Conservation (phyloP, 2,329 filamentous ascomycete species). For the Zasmidium citrigriseum region DNA sequence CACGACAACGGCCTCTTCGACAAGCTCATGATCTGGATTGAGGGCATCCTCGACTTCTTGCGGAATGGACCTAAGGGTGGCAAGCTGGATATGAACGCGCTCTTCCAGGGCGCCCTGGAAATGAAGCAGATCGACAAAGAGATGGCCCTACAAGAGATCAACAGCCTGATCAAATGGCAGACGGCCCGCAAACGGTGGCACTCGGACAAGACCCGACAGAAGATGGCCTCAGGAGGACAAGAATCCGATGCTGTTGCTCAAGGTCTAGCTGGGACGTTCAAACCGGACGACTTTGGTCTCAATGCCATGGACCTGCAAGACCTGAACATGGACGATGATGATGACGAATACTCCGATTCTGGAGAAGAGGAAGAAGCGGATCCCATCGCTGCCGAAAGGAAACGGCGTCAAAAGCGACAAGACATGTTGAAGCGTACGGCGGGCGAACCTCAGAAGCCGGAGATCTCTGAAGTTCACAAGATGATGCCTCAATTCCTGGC, state of each 20-base stretch:
- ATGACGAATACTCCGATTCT: slow-evolving; percentile 68
- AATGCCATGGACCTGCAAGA: slow-evolving; percentile 85
- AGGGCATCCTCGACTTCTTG: slow-evolving; percentile 91
- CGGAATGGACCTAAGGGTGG: slow-evolving; percentile 79
- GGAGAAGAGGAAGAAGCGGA: slow-evolving; percentile 72
- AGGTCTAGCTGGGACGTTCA: slow-evolving; percentile 62
- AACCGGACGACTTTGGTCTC: slow-evolving; percentile 83
- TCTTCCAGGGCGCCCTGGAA: slow-evolving; percentile 79
- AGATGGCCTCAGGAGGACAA: slow-evolving; percentile 87
- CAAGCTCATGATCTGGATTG: slow-evolving; percentile 95
- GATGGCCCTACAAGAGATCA: slow-evolving; percentile 76
- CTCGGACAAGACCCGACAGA: slow-evolving; percentile 93
- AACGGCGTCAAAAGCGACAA: slow-evolving; percentile 72
- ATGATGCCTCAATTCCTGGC: slow-evolving; percentile 37
- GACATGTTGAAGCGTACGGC: slow-evolving; percentile 63
- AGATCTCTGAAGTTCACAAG: slow-evolving; percentile 34
- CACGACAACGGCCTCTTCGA: slow-evolving; percentile 97
- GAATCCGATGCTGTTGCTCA: slow-evolving; percentile 52
- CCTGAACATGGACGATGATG: slow-evolving; percentile 75
- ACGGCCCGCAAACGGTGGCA: slow-evolving; percentile 97
- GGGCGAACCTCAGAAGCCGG: slow-evolving; percentile 40
- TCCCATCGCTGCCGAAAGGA: slow-evolving; percentile 83
- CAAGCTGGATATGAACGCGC: slow-evolving; percentile 88
- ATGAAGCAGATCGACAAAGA: slow-evolving; percentile 68
- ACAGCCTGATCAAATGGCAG: slow-evolving; percentile 88